phyloP scores from a whole-genome alignment of 306 rosid genomes.

The Trifolium dubium region DNA sequence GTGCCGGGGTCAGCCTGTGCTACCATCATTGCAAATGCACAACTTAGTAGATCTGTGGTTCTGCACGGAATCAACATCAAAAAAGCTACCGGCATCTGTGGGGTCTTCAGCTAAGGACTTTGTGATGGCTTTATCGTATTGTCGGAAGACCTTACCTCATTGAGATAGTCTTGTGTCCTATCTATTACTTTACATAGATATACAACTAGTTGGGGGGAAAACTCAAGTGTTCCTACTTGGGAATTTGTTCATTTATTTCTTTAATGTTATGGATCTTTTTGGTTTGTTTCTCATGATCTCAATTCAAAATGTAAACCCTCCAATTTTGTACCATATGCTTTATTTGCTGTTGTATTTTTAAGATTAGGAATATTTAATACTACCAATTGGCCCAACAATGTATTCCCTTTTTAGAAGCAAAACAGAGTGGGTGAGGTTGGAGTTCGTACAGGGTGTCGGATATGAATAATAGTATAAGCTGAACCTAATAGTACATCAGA shows the following conservation, averaged over 20 bases:
- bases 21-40: conserved; percentile 70
- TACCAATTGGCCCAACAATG: conserved; percentile 1
- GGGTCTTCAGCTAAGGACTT: conserved; percentile 98
- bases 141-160: conserved; percentile 57
- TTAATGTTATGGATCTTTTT: conserved; percentile 27
- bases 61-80: conserved; percentile 70
- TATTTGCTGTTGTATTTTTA: conserved; percentile 23
- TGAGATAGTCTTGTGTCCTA: conserved; percentile 29
- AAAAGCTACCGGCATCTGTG: conserved; percentile 71
- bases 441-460: neutral
- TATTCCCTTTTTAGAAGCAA: neutral
- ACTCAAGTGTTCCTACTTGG: conserved; percentile 25
- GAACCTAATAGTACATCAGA: neutral
- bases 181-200: conserved; percentile 19
- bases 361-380: neutral
- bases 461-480: neutral
- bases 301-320: conserved; percentile 28
- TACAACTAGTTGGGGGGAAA: conserved; percentile 6
- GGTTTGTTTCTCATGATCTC: conserved; percentile 27
- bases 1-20: conserved; percentile 85
- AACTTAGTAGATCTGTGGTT: conserved; percentile 88
- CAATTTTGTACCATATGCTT: conserved; percentile 25
- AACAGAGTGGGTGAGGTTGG: neutral
- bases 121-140: conserved; percentile 89
- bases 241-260: conserved; percentile 38